Percentiles rank a stretch among this genome's conserved stretches.
Evolutionary conservation across 2,329 filamentous ascomycete species (phyloP).

Genomic region (Alternaria sp.): DNA sequence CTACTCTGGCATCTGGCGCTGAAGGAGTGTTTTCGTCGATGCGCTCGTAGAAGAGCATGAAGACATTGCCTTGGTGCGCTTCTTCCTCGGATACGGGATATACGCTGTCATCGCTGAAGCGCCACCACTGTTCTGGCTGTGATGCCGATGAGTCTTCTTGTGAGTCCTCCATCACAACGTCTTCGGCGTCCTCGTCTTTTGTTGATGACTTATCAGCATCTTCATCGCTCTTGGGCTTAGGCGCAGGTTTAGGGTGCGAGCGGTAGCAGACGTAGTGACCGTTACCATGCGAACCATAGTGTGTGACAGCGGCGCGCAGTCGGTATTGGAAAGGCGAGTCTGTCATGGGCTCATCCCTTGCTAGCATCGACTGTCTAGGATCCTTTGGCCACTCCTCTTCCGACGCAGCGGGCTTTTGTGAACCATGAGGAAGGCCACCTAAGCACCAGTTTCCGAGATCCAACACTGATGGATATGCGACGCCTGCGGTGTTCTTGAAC

Average conservation of each 20-base stretch:
- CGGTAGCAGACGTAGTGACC: slow-evolving; percentile 95
- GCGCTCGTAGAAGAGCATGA: slow-evolving; percentile 96
- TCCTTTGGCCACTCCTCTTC: slow-evolving; percentile 74
- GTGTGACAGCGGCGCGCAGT: slow-evolving; percentile 83
- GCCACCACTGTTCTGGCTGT: slow-evolving; percentile 73
- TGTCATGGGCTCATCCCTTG: slow-evolving; percentile 50
- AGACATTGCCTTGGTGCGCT: slow-evolving; percentile 81
- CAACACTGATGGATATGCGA: slow-evolving; percentile 76
- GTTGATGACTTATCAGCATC: slow-evolving; percentile 1
- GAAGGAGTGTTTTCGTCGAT: slow-evolving; percentile 53
- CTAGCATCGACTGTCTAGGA: slow-evolving; percentile 76
- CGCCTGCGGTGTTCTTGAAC: slow-evolving; percentile 81
- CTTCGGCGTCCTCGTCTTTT: slow-evolving; percentile 1
- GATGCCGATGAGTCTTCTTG: background rate
- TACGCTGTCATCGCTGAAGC: slow-evolving; percentile 88
- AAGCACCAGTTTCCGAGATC: slow-evolving; percentile 87
- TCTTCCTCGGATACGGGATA: slow-evolving; percentile 73
- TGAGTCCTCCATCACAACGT: slow-evolving; percentile 28
- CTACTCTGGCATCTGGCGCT: background rate
- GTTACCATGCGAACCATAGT: slow-evolving; percentile 90
- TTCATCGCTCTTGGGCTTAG: background rate
- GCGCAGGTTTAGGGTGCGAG: slow-evolving; percentile 61
- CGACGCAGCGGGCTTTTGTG: slow-evolving; percentile 34
- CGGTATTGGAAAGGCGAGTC: slow-evolving; percentile 65
- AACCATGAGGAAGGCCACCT: slow-evolving; percentile 58